phyloP scores from a whole-genome alignment of 257 asterid species.

The Anisodus tanguticus region DNA sequence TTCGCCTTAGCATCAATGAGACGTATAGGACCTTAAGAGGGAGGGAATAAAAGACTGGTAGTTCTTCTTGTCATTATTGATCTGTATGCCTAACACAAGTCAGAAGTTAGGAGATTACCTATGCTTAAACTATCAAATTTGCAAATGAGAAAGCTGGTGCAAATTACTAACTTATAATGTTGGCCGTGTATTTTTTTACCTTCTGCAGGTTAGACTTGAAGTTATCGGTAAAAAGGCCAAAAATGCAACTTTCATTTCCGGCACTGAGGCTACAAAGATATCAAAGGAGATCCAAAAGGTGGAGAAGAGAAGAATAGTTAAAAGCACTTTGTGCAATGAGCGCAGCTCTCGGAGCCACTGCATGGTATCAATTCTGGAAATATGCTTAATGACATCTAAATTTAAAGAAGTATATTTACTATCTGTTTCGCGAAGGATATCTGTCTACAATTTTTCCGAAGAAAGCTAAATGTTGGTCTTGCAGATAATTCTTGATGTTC shows the following conservation, averaged over 20 bases:
- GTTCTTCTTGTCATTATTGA: background rate
- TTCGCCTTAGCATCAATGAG: background rate
- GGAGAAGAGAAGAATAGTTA: slow-evolving; percentile 92
- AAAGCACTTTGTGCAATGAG: slow-evolving; percentile 88
- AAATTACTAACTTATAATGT: background rate
- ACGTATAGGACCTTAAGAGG: background rate
- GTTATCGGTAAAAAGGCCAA: slow-evolving; percentile 95
- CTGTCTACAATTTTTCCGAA: slow-evolving; percentile 6
- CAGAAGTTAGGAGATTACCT: background rate
- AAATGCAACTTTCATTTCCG: slow-evolving; percentile 85
- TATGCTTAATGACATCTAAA: background rate
- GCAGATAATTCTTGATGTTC: slow-evolving; percentile 91
- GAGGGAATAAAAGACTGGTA: too few relatives aligned
- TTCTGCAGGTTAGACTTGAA: slow-evolving; percentile 72
- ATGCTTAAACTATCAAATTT: background rate
- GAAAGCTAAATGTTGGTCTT: background rate
- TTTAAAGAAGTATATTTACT: background rate
- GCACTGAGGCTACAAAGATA: slow-evolving; percentile 84
- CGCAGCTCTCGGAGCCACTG: slow-evolving; percentile 97
- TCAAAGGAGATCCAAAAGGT: slow-evolving; percentile 93
- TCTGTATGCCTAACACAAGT: background rate
- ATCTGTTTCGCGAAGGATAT: background rate
- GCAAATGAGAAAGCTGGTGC: background rate
- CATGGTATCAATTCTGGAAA: slow-evolving; percentile 58
- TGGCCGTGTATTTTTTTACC: slow-evolving; percentile 17